These are phyloP conservation scores for Fraxinus dipetala DNA, from an alignment of 305 asterid species.

Conservation along the genomic window DNA sequence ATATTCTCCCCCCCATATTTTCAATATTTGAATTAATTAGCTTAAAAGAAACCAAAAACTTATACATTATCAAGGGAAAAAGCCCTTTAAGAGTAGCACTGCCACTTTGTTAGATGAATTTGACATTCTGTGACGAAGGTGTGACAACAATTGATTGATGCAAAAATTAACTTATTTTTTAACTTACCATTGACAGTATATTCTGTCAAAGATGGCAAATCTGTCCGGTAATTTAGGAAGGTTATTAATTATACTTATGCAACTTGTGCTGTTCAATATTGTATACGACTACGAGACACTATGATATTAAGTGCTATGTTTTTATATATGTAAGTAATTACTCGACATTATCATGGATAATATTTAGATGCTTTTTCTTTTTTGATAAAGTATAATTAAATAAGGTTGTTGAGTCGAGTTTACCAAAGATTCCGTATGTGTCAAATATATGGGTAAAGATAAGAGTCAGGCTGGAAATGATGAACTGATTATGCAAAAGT, in stretches of 20 bases:
- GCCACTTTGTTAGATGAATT: too few species aligned
- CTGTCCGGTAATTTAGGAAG: too few species aligned
- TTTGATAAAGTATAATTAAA: neutral
- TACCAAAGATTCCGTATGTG: neutral
- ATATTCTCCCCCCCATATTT: constrained; percentile 28
- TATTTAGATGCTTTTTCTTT: neutral
- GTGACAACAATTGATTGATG: too few species aligned
- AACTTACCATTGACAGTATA: too few species aligned
- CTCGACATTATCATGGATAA: neutral
- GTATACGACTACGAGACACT: neutral
- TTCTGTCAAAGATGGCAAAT: too few species aligned
- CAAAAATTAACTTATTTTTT: too few species aligned
- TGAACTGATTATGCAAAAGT: neutral
- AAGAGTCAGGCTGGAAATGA: neutral
- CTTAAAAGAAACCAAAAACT: neutral
- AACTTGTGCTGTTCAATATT: neutral
- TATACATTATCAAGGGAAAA: neutral
- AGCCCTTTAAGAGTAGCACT: neutral
- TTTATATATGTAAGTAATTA: too few species aligned
- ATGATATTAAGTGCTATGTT: too few species aligned
- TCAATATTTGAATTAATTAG: constrained; percentile 9
- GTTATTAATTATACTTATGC: neutral
- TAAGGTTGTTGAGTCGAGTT: neutral
- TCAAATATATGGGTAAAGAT: neutral
- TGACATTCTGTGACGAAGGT: too few species aligned